A percentile compares a stretch with the other conserved stretches of the same genome.
Evolutionary conservation across 1,139 yeast genomes (phyloP).

Genomic region (Nakaseomyces sp.): DNA sequence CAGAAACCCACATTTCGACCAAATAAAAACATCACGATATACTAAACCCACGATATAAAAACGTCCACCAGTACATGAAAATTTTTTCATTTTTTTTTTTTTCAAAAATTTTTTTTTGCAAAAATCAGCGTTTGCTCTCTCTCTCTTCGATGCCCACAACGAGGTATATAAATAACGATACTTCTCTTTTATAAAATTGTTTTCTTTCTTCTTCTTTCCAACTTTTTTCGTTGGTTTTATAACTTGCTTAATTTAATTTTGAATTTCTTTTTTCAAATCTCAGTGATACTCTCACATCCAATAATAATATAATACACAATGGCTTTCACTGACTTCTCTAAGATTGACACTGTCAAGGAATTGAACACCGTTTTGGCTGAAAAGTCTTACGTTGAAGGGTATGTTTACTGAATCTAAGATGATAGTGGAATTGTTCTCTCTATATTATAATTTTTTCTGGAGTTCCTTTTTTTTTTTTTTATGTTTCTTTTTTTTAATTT

Average conservation of each 20-base stretch:
- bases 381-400: conserved; percentile 93
- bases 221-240: too few relatives aligned
- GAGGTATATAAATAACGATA: background rate
- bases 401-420: too few relatives aligned
- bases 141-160: too few relatives aligned
- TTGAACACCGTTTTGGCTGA: conserved; percentile 83
- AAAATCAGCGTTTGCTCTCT: too few relatives aligned
- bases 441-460: too few relatives aligned
- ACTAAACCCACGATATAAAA: background rate
- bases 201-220: too few relatives aligned
- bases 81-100: background rate
- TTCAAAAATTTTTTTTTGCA: background rate
- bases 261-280: background rate
- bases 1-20: background rate
- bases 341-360: conserved; percentile 71
- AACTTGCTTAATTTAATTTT: too few relatives aligned
- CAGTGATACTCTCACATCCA: conserved; percentile 4
- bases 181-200: background rate
- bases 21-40: background rate
- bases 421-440: too few relatives aligned
- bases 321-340: conserved; percentile 76
- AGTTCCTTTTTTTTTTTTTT: too few relatives aligned
- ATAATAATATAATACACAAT: conserved; percentile 32
- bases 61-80: background rate
- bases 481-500: background rate